Percentiles rank a stretch among this genome's conserved stretches.
These are phyloP conservation scores for Fusarium sp. DNA, from an alignment of 2,329 filamentous ascomycete species.

Conservation along the genomic window DNA sequence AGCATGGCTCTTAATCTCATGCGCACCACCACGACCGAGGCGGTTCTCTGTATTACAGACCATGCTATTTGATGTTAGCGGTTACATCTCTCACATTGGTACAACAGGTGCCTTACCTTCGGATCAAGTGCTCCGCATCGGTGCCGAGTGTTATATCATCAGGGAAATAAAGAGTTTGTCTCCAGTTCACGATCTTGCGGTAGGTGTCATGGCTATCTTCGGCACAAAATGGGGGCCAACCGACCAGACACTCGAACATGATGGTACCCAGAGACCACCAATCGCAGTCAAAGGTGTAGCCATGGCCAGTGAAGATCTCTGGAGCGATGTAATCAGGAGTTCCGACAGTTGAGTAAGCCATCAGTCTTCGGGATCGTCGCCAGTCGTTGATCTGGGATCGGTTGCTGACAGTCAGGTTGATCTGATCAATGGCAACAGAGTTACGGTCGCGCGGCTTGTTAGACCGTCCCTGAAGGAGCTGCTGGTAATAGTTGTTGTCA, in stretches of 20 bases:
- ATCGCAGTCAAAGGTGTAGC: constrained; percentile 96
- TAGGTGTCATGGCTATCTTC: constrained; percentile 98
- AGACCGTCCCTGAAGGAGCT: constrained; percentile 85
- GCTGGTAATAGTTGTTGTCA: constrained; percentile 98
- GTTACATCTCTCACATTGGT: background rate
- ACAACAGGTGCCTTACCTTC: constrained; percentile 72
- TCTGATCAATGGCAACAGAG: constrained; percentile 96
- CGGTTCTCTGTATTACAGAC: constrained; percentile 95
- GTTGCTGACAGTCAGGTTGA: constrained; percentile 97
- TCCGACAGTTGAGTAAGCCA: constrained; percentile 98
- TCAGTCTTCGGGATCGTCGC: constrained; percentile 93
- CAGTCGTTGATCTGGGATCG: constrained; percentile 98
- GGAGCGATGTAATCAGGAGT: constrained; percentile 99
- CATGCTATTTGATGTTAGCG: constrained; percentile 67
- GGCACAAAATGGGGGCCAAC: constrained; percentile 98
- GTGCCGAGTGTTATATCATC: constrained; percentile 90
- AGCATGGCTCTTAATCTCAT: constrained; percentile 91
- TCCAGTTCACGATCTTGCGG: constrained; percentile 99
- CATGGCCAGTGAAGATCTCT: constrained; percentile 96
- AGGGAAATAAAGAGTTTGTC: constrained; percentile 94
- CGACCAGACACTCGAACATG: constrained; percentile 99
- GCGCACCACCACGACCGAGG: constrained; percentile 85
- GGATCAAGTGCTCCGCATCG: constrained; percentile 91
- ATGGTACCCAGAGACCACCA: constrained; percentile 99
- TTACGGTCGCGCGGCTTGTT: constrained; percentile 83